phyloP scores from a whole-genome alignment of 2,329 filamentous ascomycete species.

The Calycina marina region DNA sequence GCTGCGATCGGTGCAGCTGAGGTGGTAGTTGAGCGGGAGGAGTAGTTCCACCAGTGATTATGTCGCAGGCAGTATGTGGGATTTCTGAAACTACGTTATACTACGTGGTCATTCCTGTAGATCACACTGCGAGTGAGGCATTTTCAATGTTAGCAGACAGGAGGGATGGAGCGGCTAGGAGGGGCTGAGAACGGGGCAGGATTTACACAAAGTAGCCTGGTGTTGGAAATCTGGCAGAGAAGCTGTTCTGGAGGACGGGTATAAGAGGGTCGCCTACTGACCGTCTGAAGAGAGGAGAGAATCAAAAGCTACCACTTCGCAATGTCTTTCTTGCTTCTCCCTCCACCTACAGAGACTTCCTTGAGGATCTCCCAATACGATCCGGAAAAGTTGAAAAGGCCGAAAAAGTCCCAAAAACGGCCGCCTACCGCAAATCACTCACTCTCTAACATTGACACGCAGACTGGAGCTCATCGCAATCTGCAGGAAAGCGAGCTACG shows the following conservation, averaged over 20 bases:
- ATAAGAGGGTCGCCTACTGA: conserved; percentile 1
- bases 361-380: conserved; percentile 1
- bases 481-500: background rate
- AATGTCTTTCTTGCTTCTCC: background rate
- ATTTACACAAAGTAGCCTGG: background rate
- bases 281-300: background rate
- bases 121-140: background rate
- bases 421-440: background rate
- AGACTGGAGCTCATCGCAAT: background rate
- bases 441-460: background rate
- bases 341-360: background rate
- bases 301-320: background rate
- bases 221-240: background rate
- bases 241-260: conserved; percentile 1
- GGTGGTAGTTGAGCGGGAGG: conserved; percentile 1
- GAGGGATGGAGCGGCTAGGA: background rate
- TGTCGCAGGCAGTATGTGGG: conserved; percentile 1
- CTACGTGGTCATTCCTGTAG: background rate
- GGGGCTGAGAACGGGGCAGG: background rate
- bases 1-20: conserved; percentile 1
- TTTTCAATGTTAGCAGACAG: background rate
- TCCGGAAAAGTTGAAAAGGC: conserved; percentile 1
- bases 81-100: background rate
- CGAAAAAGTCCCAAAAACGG: background rate
- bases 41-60: conserved; percentile 1